These are phyloP conservation scores for Yamadazyma pseudoaaseri DNA, from an alignment of 1,139 yeast genomes.

Conservation along the genomic window DNA sequence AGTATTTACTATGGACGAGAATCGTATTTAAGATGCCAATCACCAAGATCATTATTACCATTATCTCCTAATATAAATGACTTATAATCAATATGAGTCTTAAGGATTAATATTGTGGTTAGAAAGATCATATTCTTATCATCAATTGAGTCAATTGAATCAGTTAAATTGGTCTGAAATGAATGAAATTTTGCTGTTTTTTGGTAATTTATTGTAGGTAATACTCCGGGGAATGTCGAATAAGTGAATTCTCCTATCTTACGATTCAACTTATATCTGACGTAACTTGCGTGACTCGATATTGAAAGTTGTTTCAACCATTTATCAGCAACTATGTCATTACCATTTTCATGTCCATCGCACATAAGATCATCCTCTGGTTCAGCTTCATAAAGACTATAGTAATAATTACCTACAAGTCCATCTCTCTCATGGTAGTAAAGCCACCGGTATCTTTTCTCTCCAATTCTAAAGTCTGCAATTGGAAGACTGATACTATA, in stretches of 20 bases:
- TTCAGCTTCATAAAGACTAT: slow-evolving; percentile 5
- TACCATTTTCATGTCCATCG: background rate
- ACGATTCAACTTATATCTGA: slow-evolving; percentile 1
- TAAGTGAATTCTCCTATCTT: slow-evolving; percentile 7
- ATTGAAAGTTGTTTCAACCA: background rate
- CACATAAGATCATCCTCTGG: slow-evolving; percentile 3
- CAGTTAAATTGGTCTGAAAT: background rate
- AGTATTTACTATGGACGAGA: no score
- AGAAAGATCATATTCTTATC: background rate
- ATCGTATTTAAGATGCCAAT: no score
- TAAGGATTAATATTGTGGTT: slow-evolving; percentile 4
- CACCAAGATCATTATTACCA: background rate
- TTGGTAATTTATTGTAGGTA: slow-evolving; percentile 3
- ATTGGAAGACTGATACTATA: slow-evolving; percentile 3
- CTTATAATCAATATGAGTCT: slow-evolving; percentile 5
- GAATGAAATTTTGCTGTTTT: slow-evolving; percentile 6
- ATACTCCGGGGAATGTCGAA: slow-evolving; percentile 1
- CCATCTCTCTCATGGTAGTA: slow-evolving; percentile 3
- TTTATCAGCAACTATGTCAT: background rate
- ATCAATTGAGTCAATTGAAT: slow-evolving; percentile 1
- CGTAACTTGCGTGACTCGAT: background rate
- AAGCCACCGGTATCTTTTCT: slow-evolving; percentile 5
- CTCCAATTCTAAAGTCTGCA: slow-evolving; percentile 4
- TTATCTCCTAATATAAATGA: background rate
- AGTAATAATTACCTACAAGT: slow-evolving; percentile 1